phyloP scores from a whole-genome alignment of 345 rosid genomes.

The Linum usitatissimum region DNA sequence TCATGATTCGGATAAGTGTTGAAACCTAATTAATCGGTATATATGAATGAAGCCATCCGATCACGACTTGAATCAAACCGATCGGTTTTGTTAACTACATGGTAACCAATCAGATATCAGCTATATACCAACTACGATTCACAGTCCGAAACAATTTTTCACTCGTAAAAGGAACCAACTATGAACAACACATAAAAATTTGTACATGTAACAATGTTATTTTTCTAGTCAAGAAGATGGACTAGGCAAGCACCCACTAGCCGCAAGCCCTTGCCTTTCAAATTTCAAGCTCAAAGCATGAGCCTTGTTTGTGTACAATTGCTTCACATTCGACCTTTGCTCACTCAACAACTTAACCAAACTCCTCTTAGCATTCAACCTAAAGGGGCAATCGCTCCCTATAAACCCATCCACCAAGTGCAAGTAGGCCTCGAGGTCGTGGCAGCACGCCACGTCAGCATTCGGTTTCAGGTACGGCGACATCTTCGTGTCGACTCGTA shows the following conservation, averaged over 20 bases:
- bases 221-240: constrained; percentile 24
- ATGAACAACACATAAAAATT: neutral
- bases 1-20: too few relatives aligned
- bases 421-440: constrained; percentile 25
- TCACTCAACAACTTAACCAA: constrained; percentile 57
- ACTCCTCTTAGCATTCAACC: constrained; percentile 87
- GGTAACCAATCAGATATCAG: too few relatives aligned
- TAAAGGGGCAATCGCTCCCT: constrained; percentile 68
- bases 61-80: too few relatives aligned
- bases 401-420: constrained; percentile 70
- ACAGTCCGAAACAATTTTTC: too few relatives aligned
- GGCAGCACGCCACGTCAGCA: constrained; percentile 29
- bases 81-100: too few relatives aligned
- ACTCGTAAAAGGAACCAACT: too few relatives aligned
- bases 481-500: constrained; percentile 18
- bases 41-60: too few relatives aligned
- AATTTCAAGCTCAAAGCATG: constrained; percentile 37
- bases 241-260: constrained; percentile 43
- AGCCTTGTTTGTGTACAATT: constrained; percentile 64
- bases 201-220: too few relatives aligned
- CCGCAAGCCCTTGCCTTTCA: constrained; percentile 22
- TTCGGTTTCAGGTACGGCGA: constrained; percentile 25
- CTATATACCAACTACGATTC: too few relatives aligned
- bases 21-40: too few relatives aligned
- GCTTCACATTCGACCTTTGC: constrained; percentile 72